These are phyloP conservation scores for Grammothele lineata DNA, from an alignment of 768 basidiomycete species.

Conservation along the genomic window DNA sequence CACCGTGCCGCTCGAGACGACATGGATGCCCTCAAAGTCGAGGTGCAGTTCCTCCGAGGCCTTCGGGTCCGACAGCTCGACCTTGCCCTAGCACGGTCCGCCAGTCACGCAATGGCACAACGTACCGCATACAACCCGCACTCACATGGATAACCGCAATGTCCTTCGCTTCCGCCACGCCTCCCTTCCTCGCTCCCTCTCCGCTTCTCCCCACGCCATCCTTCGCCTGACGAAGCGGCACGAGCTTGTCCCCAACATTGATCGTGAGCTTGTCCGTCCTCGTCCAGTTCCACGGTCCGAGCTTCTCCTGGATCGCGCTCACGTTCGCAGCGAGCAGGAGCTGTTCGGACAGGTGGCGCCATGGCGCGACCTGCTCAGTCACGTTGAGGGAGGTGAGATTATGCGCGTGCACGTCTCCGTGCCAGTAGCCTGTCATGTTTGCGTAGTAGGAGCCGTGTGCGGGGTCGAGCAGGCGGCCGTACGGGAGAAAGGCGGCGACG, in stretches of 20 bases:
- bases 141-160: conserved; percentile 66
- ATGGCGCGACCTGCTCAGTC: conserved; percentile 35
- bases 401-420: conserved; percentile 54
- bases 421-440: conserved; percentile 78
- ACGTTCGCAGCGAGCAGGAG: conserved; percentile 53
- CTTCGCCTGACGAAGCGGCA: conserved; percentile 32
- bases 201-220: not conserved
- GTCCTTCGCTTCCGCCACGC: conserved; percentile 24
- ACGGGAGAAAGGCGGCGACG: conserved; percentile 1
- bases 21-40: conserved; percentile 77
- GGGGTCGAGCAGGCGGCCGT: conserved; percentile 7
- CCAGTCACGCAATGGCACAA: not conserved
- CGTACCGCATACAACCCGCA: not conserved
- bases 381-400: conserved; percentile 54
- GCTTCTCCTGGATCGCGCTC: conserved; percentile 42
- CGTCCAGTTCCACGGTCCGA: conserved; percentile 71
- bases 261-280: conserved; percentile 56
- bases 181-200: no score
- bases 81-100: conserved; percentile 49
- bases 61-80: conserved; percentile 58
- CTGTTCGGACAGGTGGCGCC: conserved; percentile 47
- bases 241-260: conserved; percentile 60
- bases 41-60: conserved; percentile 55
- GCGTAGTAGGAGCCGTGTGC: conserved; percentile 19
- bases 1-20: conserved; percentile 68